Conservation (phyloP, 176 grass and related monocot species). For the Cocos nucifera region DNA sequence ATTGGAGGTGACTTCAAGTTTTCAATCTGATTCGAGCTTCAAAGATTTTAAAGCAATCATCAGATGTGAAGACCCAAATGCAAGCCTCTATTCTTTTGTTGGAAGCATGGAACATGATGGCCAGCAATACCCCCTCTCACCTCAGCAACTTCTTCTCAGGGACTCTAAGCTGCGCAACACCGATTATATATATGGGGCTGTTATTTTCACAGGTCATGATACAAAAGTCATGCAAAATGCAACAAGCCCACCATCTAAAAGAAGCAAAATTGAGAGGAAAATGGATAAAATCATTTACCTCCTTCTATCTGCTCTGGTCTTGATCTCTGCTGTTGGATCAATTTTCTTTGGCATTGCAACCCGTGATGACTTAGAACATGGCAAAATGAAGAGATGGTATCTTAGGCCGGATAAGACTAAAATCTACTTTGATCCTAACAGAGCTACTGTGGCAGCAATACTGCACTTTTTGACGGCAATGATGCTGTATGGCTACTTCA, state of each 20-base stretch:
- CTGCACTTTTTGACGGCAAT: slow-evolving; percentile 89
- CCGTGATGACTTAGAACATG: slow-evolving; percentile 63
- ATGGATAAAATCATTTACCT: slow-evolving; percentile 94
- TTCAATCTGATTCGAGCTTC: slow-evolving; percentile 53
- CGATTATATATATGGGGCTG: slow-evolving; percentile 77
- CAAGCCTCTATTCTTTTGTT: slow-evolving; percentile 86
- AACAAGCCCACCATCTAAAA: slow-evolving; percentile 84
- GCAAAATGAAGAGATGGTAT: slow-evolving; percentile 68
- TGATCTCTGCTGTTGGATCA: slow-evolving; percentile 71
- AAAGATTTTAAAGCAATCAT: slow-evolving; percentile 44
- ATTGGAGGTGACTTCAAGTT: slow-evolving; percentile 56
- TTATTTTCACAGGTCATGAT: slow-evolving; percentile 95
- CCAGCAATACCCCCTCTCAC: slow-evolving; percentile 51
- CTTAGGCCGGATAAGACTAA: slow-evolving; percentile 56
- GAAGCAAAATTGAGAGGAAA: slow-evolving; percentile 88
- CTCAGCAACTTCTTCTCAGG: slow-evolving; percentile 73
- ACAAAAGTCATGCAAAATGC: slow-evolving; percentile 97
- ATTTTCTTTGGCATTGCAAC: slow-evolving; percentile 84
- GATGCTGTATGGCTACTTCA: slow-evolving; percentile 95
- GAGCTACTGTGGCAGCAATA: slow-evolving; percentile 52
- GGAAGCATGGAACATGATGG: slow-evolving; percentile 65
- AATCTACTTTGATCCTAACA: slow-evolving; percentile 63
- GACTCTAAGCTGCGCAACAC: slow-evolving; percentile 97
- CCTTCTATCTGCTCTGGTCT: slow-evolving; percentile 50
- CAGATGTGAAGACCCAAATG: slow-evolving; percentile 95